Evolutionary conservation across 345 rosid genomes (phyloP).

Genomic region (Capsella bursapastoris): DNA sequence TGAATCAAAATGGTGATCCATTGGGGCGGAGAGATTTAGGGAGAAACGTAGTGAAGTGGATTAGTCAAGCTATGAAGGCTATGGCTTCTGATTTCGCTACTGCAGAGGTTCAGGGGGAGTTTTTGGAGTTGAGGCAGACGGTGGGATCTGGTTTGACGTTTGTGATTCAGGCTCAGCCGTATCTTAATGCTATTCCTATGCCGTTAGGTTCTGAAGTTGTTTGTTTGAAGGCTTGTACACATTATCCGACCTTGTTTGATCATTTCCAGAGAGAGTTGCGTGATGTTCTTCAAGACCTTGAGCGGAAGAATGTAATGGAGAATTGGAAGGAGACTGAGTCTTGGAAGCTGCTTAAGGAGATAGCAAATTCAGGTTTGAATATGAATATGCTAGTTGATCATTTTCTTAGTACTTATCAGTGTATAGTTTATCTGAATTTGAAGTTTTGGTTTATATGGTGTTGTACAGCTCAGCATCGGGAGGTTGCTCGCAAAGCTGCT

Average conservation of each 20-base stretch:
- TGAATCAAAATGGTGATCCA: constrained; percentile 85
- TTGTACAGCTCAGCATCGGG: constrained; percentile 88
- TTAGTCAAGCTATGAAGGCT: constrained; percentile 78
- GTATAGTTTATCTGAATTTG: constrained; percentile 19
- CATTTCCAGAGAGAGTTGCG: constrained; percentile 92
- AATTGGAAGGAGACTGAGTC: constrained; percentile 75
- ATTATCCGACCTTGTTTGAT: constrained; percentile 91
- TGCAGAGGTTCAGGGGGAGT: constrained; percentile 82
- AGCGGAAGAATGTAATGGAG: constrained; percentile 53
- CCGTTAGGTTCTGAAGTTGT: constrained; percentile 79
- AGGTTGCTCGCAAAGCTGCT: constrained; percentile 67
- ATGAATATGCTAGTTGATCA: not conserved
- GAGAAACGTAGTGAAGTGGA: constrained; percentile 77
- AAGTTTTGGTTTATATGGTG: constrained; percentile 38
- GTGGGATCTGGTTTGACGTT: constrained; percentile 91
- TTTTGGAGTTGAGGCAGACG: constrained; percentile 68
- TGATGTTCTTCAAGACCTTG: constrained; percentile 72
- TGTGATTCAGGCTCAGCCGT: constrained; percentile 88
- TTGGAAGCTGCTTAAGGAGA: constrained; percentile 92
- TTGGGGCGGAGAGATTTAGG: constrained; percentile 82
- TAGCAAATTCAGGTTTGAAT: constrained; percentile 78
- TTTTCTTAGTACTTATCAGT: not conserved
- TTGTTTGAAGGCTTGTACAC: constrained; percentile 86
- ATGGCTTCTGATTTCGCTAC: constrained; percentile 81
- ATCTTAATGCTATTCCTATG: constrained; percentile 82